A percentile compares a stretch with the other conserved stretches of the same genome.
Conservation (phyloP, 495 filamentous ascomycete genomes). For the Talaromyces thailandensis region DNA sequence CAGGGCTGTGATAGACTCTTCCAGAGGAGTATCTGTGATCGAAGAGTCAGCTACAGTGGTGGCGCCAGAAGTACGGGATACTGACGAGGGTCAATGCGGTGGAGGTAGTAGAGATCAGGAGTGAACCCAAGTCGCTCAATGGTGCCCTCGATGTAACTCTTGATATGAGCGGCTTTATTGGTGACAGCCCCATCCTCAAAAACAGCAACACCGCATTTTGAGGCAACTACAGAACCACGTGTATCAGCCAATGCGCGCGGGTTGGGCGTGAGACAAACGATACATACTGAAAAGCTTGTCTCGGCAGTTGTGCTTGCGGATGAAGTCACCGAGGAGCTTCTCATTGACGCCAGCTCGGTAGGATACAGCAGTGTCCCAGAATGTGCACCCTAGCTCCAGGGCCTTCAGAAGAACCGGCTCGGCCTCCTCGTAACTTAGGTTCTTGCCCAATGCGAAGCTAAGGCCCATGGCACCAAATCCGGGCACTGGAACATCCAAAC, state of each 20-base stretch:
- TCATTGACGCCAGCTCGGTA: conserved; percentile 18
- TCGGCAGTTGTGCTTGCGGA: conserved; percentile 21
- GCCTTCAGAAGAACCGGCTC: no score
- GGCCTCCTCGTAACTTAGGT: no score
- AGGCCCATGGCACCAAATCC: conserved; percentile 9
- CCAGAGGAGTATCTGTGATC: no score
- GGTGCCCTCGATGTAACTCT: conserved; percentile 24
- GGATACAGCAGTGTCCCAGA: conserved; percentile 25
- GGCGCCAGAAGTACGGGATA: conserved; percentile 13
- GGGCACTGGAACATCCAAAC: conserved; percentile 10
- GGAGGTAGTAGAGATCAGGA: conserved; percentile 14
- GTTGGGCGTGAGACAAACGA: background rate
- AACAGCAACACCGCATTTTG: conserved; percentile 15
- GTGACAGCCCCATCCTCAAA: conserved; percentile 13
- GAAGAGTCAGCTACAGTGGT: conserved; percentile 7
- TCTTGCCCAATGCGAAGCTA: no score
- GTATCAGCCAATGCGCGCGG: conserved; percentile 5
- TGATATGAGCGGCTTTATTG: conserved; percentile 23
- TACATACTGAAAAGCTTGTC: conserved; percentile 14
- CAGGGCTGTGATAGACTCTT: conserved; percentile 4
- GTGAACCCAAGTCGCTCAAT: conserved; percentile 24
- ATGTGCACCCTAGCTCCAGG: conserved; percentile 20
- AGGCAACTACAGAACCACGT: background rate
- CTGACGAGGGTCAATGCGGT: conserved; percentile 1
- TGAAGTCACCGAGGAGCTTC: conserved; percentile 25